Base-by-base conservation (phyloP, 441 rosid genomes). In the Melastoma candidum region DNA sequence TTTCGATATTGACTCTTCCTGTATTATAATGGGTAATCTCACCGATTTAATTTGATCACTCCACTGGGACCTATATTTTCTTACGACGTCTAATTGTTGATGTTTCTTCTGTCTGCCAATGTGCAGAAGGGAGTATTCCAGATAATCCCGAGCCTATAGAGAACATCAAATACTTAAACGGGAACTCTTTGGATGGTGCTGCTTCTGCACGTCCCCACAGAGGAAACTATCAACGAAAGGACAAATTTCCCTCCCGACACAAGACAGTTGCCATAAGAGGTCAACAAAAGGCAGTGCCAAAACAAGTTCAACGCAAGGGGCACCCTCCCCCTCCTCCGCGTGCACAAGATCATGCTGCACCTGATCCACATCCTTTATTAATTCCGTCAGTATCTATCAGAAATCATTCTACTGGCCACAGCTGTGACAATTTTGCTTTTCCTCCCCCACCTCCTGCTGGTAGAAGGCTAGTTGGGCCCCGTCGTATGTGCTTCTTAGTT, bases 381-480 rank as follows among this genome's bases (percentile, higher is more conserved):
- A 17, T 17, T 17, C 22, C 22, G 22, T 17, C 22, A 17, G 22
- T 17, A 17, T 17, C 22, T 17, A 17, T 17, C 22, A 53, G 44
- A 6, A 12, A 26, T 43, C 25, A 51, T 45, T 50, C 44, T 4
- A 14, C 8, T 45, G 60, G 51, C 54, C 90, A 84, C 74, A 83
- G 77, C 1, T 87, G 96, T 22, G 54, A 63, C 48, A 74, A 72
- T 48, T 82, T 86, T 67, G 61, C 83, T n/a, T 68, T 80, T 56
- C 93, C 97, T 67, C 93, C 95, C 62, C 95, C 97, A 13, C 93
- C 97, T 55, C 88, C 90, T 44, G 74, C 82, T 60, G 71, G 63
- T 68, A 51, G 66, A 53, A 80, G 77, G 71, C 75, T 83, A 44
- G 71, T 66, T 63, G 95, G 97, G 60, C 93, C 97, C 47, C 79